Evolutionary conservation across 768 basidiomycete genomes (phyloP).

Genomic region (Albatrellus ellisii): DNA sequence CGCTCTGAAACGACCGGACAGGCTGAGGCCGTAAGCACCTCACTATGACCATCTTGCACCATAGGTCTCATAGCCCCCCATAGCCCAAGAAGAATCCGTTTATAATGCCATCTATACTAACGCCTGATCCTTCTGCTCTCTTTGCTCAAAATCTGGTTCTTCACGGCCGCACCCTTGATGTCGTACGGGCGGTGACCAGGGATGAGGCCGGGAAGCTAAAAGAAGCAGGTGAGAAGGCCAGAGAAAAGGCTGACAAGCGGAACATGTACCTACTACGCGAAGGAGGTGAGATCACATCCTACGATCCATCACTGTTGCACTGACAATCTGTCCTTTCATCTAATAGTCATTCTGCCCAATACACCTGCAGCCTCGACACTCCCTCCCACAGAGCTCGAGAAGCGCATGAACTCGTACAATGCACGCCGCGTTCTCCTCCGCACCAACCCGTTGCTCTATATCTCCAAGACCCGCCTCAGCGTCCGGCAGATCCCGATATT

Average conservation of each 20-base stretch:
- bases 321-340: too few species aligned
- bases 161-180: constrained; percentile 87
- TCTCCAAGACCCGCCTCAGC: constrained; percentile 89
- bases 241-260: constrained; percentile 87
- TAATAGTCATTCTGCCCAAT: constrained; percentile 82
- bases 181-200: constrained; percentile 79
- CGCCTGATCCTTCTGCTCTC: constrained; percentile 83
- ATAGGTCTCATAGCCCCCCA: neutral
- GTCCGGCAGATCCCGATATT: constrained; percentile 88
- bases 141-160: constrained; percentile 75
- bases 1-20: constrained; percentile 46
- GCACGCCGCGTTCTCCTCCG: constrained; percentile 73
- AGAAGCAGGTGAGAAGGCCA: constrained; percentile 72
- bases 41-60: neutral
- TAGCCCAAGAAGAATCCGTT: constrained; percentile 77
- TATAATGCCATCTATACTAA: constrained; percentile 76
- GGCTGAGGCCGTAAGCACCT: constrained; percentile 15
- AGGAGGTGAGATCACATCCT: constrained; percentile 71
- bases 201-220: constrained; percentile 81
- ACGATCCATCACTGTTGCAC: too few species aligned
- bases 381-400: constrained; percentile 66
- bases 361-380: constrained; percentile 66
- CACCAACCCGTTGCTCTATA: constrained; percentile 86
- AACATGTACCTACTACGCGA: constrained; percentile 94
- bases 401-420: constrained; percentile 75